phyloP scores from a whole-genome alignment of 108 stramenopile species.

The Parietichytrium sp. region DNA sequence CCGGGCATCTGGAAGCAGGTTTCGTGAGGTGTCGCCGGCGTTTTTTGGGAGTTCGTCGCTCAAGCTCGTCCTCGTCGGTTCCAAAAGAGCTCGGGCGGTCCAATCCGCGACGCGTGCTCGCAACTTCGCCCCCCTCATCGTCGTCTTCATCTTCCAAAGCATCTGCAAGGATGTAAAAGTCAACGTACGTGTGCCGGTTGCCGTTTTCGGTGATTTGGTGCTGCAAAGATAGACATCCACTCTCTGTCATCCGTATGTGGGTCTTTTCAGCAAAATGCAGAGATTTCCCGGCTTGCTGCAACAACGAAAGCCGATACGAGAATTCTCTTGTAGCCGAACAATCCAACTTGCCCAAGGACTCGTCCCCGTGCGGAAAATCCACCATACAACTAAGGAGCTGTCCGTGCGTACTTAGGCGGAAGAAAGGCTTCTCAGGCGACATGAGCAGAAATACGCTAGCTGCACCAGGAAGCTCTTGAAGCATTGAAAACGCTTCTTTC shows the following conservation, averaged over 20 bases:
- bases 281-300: not conserved
- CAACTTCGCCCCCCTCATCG: not conserved
- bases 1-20: too few relatives aligned
- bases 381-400: slow-evolving; percentile 34
- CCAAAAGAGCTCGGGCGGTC: too few relatives aligned
- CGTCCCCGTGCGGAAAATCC: slow-evolving; percentile 25
- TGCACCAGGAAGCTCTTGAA: not conserved
- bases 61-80: too few relatives aligned
- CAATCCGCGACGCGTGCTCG: too few relatives aligned
- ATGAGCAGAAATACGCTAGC: slow-evolving; percentile 16
- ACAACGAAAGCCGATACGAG: not conserved
- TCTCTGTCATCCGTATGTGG: slow-evolving; percentile 12
- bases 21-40: too few relatives aligned
- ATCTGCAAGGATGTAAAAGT: not conserved
- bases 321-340: not conserved
- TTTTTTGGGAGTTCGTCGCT: too few relatives aligned
- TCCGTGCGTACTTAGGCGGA: slow-evolving; percentile 4
- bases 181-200: not conserved
- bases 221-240: not conserved
- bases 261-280: slow-evolving; percentile 6
- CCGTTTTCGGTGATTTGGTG: not conserved
- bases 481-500: not conserved
- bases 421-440: slow-evolving; percentile 8
- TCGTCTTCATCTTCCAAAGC: slow-evolving; percentile 10
- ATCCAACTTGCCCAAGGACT: slow-evolving; percentile 2